phyloP scores from a whole-genome alignment of 2,329 filamentous ascomycete genomes.

The Venturia effusa region DNA sequence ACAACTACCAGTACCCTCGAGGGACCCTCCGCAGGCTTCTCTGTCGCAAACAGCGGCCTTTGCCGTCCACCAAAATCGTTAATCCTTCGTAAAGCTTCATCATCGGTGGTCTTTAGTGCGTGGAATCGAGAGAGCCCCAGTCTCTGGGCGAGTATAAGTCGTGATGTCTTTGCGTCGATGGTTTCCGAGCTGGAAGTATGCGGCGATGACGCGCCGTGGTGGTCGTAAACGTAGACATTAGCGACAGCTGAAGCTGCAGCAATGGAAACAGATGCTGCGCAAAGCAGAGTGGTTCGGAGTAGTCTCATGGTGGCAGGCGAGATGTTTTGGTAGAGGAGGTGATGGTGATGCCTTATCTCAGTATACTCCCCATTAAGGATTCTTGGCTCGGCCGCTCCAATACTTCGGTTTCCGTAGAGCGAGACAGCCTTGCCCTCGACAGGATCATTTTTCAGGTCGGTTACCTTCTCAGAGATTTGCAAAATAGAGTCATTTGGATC shows the following conservation, averaged over 20 bases:
- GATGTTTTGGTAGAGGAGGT: slow-evolving; percentile 1
- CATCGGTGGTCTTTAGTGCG: slow-evolving; percentile 27
- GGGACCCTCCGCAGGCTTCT: slow-evolving; percentile 10
- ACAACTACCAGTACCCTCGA: slow-evolving; percentile 27
- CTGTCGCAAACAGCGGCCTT: slow-evolving; percentile 28
- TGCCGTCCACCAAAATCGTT: slow-evolving; percentile 33
- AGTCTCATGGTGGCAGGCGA: slow-evolving; percentile 30
- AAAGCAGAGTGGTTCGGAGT: slow-evolving; percentile 30
- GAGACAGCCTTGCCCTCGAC: too few relatives aligned
- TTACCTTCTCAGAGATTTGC: too few relatives aligned
- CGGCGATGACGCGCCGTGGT: slow-evolving; percentile 5
- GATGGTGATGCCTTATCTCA: slow-evolving; percentile 1
- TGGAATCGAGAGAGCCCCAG: slow-evolving; percentile 40
- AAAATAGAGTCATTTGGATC: too few relatives aligned
- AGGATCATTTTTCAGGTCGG: too few relatives aligned
- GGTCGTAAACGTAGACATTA: slow-evolving; percentile 25
- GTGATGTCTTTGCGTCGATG: slow-evolving; percentile 30
- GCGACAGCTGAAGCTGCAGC: slow-evolving; percentile 20
- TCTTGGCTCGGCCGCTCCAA: not conserved
- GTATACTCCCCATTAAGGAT: not conserved
- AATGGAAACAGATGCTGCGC: slow-evolving; percentile 17
- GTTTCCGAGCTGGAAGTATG: slow-evolving; percentile 5
- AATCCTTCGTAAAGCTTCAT: slow-evolving; percentile 33
- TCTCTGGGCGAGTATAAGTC: slow-evolving; percentile 40
- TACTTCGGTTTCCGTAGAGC: too few relatives aligned